Percentiles rank a stretch among this genome's conserved stretches.
phyloP scores from a whole-genome alignment of 23 red algal genomes.

The Chondrus crispus region DNA sequence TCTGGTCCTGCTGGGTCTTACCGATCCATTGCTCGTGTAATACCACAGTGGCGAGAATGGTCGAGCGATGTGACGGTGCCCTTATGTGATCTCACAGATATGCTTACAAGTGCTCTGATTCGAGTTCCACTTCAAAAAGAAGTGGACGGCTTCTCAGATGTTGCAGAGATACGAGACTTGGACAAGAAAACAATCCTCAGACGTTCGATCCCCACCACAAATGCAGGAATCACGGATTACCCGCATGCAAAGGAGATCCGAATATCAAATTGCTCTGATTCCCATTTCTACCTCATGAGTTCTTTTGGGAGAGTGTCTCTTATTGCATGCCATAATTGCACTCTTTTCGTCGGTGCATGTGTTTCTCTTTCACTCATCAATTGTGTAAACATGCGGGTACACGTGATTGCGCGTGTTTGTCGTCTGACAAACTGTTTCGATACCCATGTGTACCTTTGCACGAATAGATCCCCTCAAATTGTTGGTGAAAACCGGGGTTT shows the following conservation, averaged over 20 bases:
- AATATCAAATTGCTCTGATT: conserved; percentile 79
- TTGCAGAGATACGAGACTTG: conserved; percentile 56
- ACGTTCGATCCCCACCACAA: conserved; percentile 33
- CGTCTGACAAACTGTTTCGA: conserved; percentile 83
- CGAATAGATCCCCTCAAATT: conserved; percentile 60
- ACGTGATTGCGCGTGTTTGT: conserved; percentile 47
- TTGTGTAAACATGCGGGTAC: conserved; percentile 68
- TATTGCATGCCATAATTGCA: conserved; percentile 75
- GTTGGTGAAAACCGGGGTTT: conserved; percentile 82
- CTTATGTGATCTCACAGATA: conserved; percentile 29
- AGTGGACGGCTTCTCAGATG: conserved; percentile 21
- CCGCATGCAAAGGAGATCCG: conserved; percentile 70
- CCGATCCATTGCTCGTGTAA: conserved; percentile 30
- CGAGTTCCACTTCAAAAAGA: neutral
- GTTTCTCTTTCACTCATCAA: conserved; percentile 67
- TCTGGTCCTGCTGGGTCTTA: conserved; percentile 14
- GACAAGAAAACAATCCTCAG: conserved; percentile 62
- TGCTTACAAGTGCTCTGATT: conserved; percentile 32
- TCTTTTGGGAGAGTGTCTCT: conserved; percentile 64
- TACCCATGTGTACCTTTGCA: conserved; percentile 69
- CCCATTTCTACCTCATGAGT: conserved; percentile 77
- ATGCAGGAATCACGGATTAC: conserved; percentile 23
- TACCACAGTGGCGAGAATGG: conserved; percentile 57
- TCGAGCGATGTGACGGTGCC: neutral
- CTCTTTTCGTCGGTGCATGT: conserved; percentile 78